Evolutionary conservation across 73 alveolate species (phyloP).

Genomic region (Uronychia setigera): DNA sequence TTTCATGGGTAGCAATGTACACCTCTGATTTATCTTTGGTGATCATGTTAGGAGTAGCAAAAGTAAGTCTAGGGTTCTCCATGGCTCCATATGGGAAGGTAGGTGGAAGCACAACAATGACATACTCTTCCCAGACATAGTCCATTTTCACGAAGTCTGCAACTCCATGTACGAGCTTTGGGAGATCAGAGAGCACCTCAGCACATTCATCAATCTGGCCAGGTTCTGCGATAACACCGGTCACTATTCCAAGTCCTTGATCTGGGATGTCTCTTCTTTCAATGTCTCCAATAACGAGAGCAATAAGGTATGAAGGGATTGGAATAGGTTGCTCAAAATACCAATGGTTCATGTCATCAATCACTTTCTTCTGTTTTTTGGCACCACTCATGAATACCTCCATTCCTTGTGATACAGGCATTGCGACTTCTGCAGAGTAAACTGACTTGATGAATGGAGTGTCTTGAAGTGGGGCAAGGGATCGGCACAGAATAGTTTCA

Average conservation of each 20-base stretch:
- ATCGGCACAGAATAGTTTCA: conserved; percentile 87
- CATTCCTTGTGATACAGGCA: conserved; percentile 36
- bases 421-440: conserved; percentile 70
- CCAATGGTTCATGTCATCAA: conserved; percentile 36
- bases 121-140: conserved; percentile 84
- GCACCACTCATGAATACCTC: conserved; percentile 62
- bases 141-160: conserved; percentile 68
- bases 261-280: conserved; percentile 47
- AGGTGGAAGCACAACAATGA: conserved; percentile 81
- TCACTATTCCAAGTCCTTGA: conserved; percentile 30
- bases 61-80: conserved; percentile 89
- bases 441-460: conserved; percentile 90
- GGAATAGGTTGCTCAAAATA: conserved; percentile 60
- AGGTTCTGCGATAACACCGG: conserved; percentile 75
- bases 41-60: conserved; percentile 78
- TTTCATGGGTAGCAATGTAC: conserved; percentile 78
- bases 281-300: conserved; percentile 80
- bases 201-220: conserved; percentile 55
- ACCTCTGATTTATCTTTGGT: conserved; percentile 77
- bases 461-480: conserved; percentile 92
- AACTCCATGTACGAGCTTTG: conserved; percentile 41
- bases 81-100: conserved; percentile 92
- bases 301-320: conserved; percentile 76
- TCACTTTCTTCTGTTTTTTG: background rate
- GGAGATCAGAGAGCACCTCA: conserved; percentile 68